phyloP scores from a whole-genome alignment of 768 basidiomycete species.

The Tylopilus vinaceipallidus region DNA sequence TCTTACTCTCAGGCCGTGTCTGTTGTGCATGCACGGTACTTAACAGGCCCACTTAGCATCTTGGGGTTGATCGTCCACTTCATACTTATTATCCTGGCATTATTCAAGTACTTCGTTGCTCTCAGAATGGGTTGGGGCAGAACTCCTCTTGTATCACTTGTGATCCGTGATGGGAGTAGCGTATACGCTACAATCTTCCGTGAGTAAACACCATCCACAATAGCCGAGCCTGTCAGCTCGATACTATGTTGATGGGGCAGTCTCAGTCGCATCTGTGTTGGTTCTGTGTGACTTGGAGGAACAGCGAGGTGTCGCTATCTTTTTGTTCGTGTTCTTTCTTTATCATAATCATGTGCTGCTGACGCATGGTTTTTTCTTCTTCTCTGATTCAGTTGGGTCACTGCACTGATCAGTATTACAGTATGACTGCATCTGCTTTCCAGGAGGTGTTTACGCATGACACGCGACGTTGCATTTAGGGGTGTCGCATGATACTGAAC shows the following conservation, averaged over 20 bases:
- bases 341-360: not conserved
- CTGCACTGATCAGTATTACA: constrained; percentile 7
- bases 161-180: constrained; percentile 16
- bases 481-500: constrained; percentile 23
- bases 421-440: constrained; percentile 5
- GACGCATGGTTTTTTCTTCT: not conserved
- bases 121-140: constrained; percentile 16
- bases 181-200: constrained; percentile 6
- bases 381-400: constrained; percentile 13
- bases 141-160: constrained; percentile 21
- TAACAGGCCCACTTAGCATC: constrained; percentile 6
- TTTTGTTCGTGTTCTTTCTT: constrained; percentile 11
- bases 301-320: not conserved
- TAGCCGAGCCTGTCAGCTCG: no score
- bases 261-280: not conserved
- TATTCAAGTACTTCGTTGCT: constrained; percentile 17
- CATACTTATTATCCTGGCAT: constrained; percentile 12
- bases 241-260: constrained; percentile 1
- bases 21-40: not conserved
- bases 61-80: constrained; percentile 17
- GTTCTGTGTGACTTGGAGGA: not conserved
- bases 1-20: not conserved
- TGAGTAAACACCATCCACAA: constrained; percentile 2
- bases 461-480: constrained; percentile 10
- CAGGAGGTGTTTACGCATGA: not conserved